A percentile compares a stretch with the other conserved stretches of the same genome.
These are phyloP conservation scores for Cystoisospora suis DNA, from an alignment of 169 alveolate genomes.

Conservation along the genomic window DNA sequence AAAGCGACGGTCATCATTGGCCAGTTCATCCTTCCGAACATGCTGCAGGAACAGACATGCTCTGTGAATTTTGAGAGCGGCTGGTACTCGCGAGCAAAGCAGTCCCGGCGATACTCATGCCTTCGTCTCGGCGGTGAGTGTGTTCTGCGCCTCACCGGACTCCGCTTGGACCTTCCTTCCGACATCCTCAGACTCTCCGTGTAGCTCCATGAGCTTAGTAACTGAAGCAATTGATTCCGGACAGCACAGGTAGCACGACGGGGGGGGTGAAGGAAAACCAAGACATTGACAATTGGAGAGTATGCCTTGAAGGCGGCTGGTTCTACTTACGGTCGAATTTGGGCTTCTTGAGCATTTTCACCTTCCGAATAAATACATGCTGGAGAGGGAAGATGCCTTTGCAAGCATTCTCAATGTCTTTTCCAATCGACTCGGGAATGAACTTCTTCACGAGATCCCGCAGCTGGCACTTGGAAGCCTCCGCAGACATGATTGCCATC, in stretches of 20 bases:
- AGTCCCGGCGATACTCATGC: too few relatives aligned
- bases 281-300: background rate
- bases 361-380: conserved; percentile 95
- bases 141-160: conserved; percentile 63
- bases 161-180: conserved; percentile 63
- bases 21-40: too few relatives aligned
- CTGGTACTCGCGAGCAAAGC: too few relatives aligned
- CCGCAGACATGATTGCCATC: conserved; percentile 94
- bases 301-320: background rate
- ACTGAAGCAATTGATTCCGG: conserved; percentile 40
- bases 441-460: conserved; percentile 94
- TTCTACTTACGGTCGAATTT: conserved; percentile 86
- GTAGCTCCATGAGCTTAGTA: conserved; percentile 67
- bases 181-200: conserved; percentile 62
- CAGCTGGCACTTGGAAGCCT: conserved; percentile 92
- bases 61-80: too few relatives aligned
- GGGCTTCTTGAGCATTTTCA: conserved; percentile 97
- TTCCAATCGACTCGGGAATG: conserved; percentile 95
- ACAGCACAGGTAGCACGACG: background rate
- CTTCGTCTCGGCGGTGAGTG: conserved; percentile 64
- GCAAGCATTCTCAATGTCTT: conserved; percentile 95
- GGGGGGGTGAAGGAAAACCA: background rate
- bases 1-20: too few relatives aligned
- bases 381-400: conserved; percentile 96
- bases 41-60: too few relatives aligned